Evolutionary conservation across 805 yeast genomes (phyloP).

Genomic region (Starmerella sp.): DNA sequence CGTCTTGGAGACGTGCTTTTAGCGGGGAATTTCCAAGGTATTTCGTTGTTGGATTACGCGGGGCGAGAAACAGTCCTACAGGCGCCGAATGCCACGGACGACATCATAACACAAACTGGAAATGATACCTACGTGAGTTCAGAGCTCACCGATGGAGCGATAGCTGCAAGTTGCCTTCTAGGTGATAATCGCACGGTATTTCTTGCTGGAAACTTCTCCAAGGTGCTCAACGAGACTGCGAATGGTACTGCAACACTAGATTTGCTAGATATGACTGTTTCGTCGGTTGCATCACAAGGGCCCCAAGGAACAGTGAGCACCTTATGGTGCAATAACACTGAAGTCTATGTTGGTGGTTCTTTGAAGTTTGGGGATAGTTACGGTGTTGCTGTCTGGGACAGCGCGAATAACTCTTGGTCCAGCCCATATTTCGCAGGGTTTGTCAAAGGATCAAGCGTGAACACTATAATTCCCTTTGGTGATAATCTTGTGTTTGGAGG

Average conservation of each 20-base stretch:
- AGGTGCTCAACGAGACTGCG: conserved; percentile 4
- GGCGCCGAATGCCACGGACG: conserved; percentile 13
- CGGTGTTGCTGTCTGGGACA: conserved; percentile 58
- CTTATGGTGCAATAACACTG: conserved; percentile 39
- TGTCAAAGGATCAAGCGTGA: conserved; percentile 44
- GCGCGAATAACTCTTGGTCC: conserved; percentile 32
- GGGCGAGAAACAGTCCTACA: conserved; percentile 30
- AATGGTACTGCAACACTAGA: conserved; percentile 11
- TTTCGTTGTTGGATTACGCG: conserved; percentile 29
- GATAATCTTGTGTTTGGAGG: conserved; percentile 70
- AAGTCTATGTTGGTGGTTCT: conserved; percentile 73
- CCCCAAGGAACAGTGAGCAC: conserved; percentile 27
- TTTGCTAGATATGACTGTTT: not conserved
- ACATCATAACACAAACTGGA: conserved; percentile 14
- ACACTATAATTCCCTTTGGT: conserved; percentile 43
- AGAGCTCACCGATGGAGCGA: conserved; percentile 21
- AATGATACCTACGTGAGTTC: conserved; percentile 17
- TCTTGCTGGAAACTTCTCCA: conserved; percentile 20
- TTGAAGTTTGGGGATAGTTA: conserved; percentile 42
- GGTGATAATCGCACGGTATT: conserved; percentile 14
- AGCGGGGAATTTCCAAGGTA: conserved; percentile 23
- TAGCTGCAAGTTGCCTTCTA: conserved; percentile 16
- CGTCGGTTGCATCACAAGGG: not conserved
- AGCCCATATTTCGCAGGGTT: conserved; percentile 69
- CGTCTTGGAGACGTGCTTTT: conserved; percentile 15